These are phyloP conservation scores for Elsinoe australis DNA, from an alignment of 2,329 filamentous ascomycete genomes.

Conservation along the genomic window DNA sequence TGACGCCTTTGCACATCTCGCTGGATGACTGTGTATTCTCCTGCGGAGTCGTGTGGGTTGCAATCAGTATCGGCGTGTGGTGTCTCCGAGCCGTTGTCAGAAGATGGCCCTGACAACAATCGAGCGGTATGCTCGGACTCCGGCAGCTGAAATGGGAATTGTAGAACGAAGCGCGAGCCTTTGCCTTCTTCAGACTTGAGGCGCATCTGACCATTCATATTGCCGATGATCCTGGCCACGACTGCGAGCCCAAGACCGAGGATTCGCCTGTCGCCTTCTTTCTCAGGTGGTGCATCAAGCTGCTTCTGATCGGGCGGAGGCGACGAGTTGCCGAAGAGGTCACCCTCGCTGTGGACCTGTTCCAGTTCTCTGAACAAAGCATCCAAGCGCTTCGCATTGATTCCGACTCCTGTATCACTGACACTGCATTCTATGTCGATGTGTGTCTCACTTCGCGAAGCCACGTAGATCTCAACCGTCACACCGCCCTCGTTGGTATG, in stretches of 20 bases:
- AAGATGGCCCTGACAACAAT: slow-evolving; percentile 18
- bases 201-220: slow-evolving; percentile 81
- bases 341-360: slow-evolving; percentile 57
- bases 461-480: slow-evolving; percentile 60
- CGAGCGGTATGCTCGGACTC: slow-evolving; percentile 27
- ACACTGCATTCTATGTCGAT: slow-evolving; percentile 66
- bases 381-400: slow-evolving; percentile 51
- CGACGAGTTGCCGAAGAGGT: slow-evolving; percentile 33
- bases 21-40: slow-evolving; percentile 58
- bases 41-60: slow-evolving; percentile 24
- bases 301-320: slow-evolving; percentile 29
- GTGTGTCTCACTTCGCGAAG: slow-evolving; percentile 45
- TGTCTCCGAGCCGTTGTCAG: slow-evolving; percentile 23
- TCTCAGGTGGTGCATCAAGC: slow-evolving; percentile 25
- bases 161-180: slow-evolving; percentile 74
- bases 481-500: slow-evolving; percentile 63
- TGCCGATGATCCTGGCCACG: slow-evolving; percentile 78
- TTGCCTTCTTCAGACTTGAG: slow-evolving; percentile 76
- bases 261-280: slow-evolving; percentile 38
- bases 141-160: slow-evolving; percentile 65
- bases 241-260: slow-evolving; percentile 79
- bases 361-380: slow-evolving; percentile 54
- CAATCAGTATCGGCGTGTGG: slow-evolving; percentile 21
- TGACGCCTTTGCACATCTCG: slow-evolving; percentile 30
- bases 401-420: slow-evolving; percentile 65